Percentiles rank a stretch among this genome's conserved stretches.
Conservation (phyloP, 1,284 basidiomycete genomes). For the Apiotrichum siamense region DNA sequence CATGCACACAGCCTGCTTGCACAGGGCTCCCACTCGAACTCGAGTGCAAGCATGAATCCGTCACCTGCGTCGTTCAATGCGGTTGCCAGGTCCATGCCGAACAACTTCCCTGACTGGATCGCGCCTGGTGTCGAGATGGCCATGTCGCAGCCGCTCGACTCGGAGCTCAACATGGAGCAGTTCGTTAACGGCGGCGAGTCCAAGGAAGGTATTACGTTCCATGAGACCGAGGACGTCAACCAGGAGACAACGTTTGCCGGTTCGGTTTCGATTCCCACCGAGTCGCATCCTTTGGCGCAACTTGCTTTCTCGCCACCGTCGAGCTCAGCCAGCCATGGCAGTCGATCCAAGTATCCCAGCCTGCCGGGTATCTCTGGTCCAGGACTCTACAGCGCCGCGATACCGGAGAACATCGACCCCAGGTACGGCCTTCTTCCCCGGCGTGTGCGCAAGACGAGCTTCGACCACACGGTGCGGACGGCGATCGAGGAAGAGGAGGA, state of each 20-base stretch:
- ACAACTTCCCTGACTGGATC: slow-evolving; percentile 18
- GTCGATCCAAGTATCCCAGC: slow-evolving; percentile 11
- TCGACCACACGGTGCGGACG: slow-evolving; percentile 70
- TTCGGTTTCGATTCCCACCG: neutral
- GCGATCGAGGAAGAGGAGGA: slow-evolving; percentile 18
- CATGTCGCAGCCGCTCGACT: slow-evolving; percentile 18
- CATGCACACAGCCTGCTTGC: slow-evolving; percentile 50
- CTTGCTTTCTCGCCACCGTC: slow-evolving; percentile 6
- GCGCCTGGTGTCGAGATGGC: slow-evolving; percentile 16
- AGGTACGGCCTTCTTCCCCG: slow-evolving; percentile 59
- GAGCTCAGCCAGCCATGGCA: slow-evolving; percentile 2
- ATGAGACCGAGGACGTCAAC: too few species aligned
- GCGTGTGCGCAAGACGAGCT: slow-evolving; percentile 82
- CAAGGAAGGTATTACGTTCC: slow-evolving; percentile 12
- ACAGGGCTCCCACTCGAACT: slow-evolving; percentile 44
- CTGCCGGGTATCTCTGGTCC: slow-evolving; percentile 46
- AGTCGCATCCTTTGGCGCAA: neutral
- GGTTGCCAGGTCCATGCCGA: slow-evolving; percentile 22
- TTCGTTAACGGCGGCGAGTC: slow-evolving; percentile 10
- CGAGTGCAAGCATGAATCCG: slow-evolving; percentile 13
- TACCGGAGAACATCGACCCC: slow-evolving; percentile 46
- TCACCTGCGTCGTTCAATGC: slow-evolving; percentile 16
- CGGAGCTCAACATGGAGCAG: slow-evolving; percentile 22
- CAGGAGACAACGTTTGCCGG: neutral
- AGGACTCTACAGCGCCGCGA: slow-evolving; percentile 33